Evolutionary conservation across 2,329 filamentous ascomycete species (phyloP).

Genomic region (Neofusicoccum sp.): DNA sequence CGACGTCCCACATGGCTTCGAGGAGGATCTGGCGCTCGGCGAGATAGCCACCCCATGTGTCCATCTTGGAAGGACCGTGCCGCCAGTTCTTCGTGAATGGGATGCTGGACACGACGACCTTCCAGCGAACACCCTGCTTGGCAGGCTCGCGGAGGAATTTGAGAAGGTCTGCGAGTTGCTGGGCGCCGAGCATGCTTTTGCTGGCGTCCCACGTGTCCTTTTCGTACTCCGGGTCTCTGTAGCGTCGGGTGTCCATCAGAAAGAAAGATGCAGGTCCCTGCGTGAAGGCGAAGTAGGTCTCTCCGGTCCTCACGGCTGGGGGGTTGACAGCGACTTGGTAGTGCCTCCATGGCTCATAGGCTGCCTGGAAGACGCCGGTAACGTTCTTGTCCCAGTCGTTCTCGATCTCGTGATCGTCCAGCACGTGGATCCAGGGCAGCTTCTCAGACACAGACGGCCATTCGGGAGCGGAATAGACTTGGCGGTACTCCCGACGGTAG

Average conservation of each 20-base stretch:
- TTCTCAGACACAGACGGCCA: slow-evolving; percentile 74
- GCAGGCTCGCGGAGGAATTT: slow-evolving; percentile 72
- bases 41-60: slow-evolving; percentile 94
- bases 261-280: slow-evolving; percentile 94
- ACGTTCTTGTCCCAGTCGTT: slow-evolving; percentile 89
- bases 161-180: slow-evolving; percentile 77
- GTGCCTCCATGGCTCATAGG: slow-evolving; percentile 78
- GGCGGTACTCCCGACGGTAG: slow-evolving; percentile 88
- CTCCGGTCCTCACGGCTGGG: slow-evolving; percentile 58
- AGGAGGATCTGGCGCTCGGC: slow-evolving; percentile 75
- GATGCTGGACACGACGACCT: slow-evolving; percentile 84
- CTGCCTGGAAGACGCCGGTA: slow-evolving; percentile 74
- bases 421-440: slow-evolving; percentile 94
- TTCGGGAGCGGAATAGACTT: slow-evolving; percentile 93
- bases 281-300: slow-evolving; percentile 84
- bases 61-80: slow-evolving; percentile 66
- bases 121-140: slow-evolving; percentile 81
- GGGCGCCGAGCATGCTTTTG: slow-evolving; percentile 83
- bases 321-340: slow-evolving; percentile 88
- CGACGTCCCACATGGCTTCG: slow-evolving; percentile 88
- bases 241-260: slow-evolving; percentile 86
- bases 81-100: slow-evolving; percentile 98
- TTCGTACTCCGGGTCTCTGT: slow-evolving; percentile 67
- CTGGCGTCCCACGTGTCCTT: slow-evolving; percentile 59
- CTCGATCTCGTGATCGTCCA: slow-evolving; percentile 94